Base-by-base conservation (phyloP, 805 yeast genomes). In the Yamadazyma ubonensis region DNA sequence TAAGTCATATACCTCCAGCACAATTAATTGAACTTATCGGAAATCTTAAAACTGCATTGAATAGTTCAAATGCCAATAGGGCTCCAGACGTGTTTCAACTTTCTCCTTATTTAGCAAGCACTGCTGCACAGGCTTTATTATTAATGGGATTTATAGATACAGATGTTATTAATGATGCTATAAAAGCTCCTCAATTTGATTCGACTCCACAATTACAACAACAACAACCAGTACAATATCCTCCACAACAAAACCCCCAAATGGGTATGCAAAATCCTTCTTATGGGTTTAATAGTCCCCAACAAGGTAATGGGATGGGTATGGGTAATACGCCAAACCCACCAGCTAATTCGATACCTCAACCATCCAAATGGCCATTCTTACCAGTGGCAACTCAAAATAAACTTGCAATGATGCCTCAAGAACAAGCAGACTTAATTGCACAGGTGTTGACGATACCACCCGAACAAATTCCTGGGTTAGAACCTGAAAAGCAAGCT, bases 71-170 rank as follows among this genome's bases (percentile, higher is more conserved):
- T 42, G 67, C 76, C 26, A 51, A 58, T 25, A 58, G 83, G 45
- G 81, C 80, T 16, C 68, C 74, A 39, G 74, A 73, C 42, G 67
- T 83, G 42, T 67, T 79, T 50, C 69, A 67, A 40, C 63, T 75
- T 50, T 63, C 78, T 47, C 80, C 81, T 12, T 61, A 78, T 34
- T 62, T 84, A 29, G 83, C 89, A 3, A 64, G 78, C 2, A 73
- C 86, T 1, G 81, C 86, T 1, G 79, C 90, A 0, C 93, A 85
- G 55, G 85, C 89, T 2, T 65, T 85, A 45, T 61, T 85, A 14
- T 67, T 83, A 34, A 84, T 85, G 90, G 95, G 93, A 0, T 71
- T 85, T 30, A 77, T 85, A 16, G 86, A 83, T 55, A 69, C 73
- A 27, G 79, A 77, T 32, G 83, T 81, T n/a, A 78, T 84, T n/a